These are phyloP conservation scores for Rhynchosporium secalis DNA, from an alignment of 2,329 filamentous ascomycete species.

Conservation along the genomic window DNA sequence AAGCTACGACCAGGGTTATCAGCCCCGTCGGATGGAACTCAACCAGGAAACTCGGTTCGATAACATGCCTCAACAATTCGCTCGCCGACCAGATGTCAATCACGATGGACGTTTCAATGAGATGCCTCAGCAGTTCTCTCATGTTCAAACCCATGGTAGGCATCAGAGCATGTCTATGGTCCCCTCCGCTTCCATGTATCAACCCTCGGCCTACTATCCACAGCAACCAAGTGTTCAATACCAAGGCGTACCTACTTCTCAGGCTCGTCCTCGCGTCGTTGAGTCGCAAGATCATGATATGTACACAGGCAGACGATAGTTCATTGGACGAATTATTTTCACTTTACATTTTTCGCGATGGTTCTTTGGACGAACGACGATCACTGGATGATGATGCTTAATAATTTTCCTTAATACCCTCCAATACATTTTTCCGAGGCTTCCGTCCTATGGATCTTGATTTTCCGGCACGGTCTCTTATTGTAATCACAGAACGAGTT, in stretches of 20 bases:
- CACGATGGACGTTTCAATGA: constrained; percentile 10
- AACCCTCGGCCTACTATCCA: constrained; percentile 8
- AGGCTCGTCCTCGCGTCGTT: constrained; percentile 5
- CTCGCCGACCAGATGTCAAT: neutral
- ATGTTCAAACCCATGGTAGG: constrained; percentile 10
- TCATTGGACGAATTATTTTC: constrained; percentile 1
- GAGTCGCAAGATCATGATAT: constrained; percentile 12
- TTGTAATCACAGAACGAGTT: constrained; percentile 4
- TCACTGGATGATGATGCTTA: neutral
- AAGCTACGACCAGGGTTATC: constrained; percentile 12
- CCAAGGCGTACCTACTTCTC: neutral
- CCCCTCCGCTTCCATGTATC: constrained; percentile 8
- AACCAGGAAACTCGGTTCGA: neutral
- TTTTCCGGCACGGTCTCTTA: constrained; percentile 16
- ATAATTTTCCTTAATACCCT: constrained; percentile 3
- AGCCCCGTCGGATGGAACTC: neutral
- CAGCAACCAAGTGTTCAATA: constrained; percentile 9
- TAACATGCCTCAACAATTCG: constrained; percentile 5
- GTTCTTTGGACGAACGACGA: neutral
- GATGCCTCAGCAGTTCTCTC: constrained; percentile 12
- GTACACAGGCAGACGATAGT: constrained; percentile 8
- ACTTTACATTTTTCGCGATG: constrained; percentile 16
- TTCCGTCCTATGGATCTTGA: neutral
- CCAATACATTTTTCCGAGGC: neutral
- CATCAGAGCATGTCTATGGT: constrained; percentile 16